Conservation (phyloP, 495 filamentous ascomycete genomes). For the Patellaria atrata region DNA sequence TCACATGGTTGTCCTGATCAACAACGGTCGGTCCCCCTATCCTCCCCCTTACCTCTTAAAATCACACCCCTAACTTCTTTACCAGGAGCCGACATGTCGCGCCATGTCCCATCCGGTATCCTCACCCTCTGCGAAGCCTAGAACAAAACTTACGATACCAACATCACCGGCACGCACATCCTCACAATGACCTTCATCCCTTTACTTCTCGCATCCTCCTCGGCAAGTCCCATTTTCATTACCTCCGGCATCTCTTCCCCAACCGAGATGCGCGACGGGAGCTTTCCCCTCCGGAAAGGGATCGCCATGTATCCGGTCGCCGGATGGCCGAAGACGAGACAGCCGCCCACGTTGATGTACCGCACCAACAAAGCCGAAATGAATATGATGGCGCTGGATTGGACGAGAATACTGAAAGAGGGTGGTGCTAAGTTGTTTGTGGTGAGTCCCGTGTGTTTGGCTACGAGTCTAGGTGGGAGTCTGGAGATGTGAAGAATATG, state of each 20-base stretch:
- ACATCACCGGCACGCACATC: slow-evolving; percentile 13
- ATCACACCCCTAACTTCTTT: slow-evolving; percentile 2
- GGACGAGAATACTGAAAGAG: slow-evolving; percentile 8
- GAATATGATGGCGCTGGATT: slow-evolving; percentile 17
- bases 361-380: slow-evolving; percentile 11
- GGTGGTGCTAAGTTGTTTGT: slow-evolving; percentile 12
- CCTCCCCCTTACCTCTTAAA: background rate
- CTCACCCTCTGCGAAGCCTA: slow-evolving; percentile 11
- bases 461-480: slow-evolving; percentile 10
- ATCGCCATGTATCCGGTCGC: background rate
- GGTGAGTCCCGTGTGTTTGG: slow-evolving; percentile 14
- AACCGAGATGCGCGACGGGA: background rate
- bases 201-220: slow-evolving; percentile 12
- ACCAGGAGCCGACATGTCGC: slow-evolving; percentile 8
- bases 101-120: slow-evolving; percentile 2
- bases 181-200: slow-evolving; percentile 10
- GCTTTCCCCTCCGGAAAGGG: no score
- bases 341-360: slow-evolving; percentile 1
- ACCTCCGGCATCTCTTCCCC: slow-evolving; percentile 16
- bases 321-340: slow-evolving; percentile 10
- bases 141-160: slow-evolving; percentile 10
- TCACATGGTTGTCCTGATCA: slow-evolving; percentile 7
- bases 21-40: slow-evolving; percentile 10
- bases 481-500: slow-evolving; percentile 10
- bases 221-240: slow-evolving; percentile 13